Conservation (phyloP, 1,139 yeast genomes). For the Chernovozyma sophiae-reginae region DNA sequence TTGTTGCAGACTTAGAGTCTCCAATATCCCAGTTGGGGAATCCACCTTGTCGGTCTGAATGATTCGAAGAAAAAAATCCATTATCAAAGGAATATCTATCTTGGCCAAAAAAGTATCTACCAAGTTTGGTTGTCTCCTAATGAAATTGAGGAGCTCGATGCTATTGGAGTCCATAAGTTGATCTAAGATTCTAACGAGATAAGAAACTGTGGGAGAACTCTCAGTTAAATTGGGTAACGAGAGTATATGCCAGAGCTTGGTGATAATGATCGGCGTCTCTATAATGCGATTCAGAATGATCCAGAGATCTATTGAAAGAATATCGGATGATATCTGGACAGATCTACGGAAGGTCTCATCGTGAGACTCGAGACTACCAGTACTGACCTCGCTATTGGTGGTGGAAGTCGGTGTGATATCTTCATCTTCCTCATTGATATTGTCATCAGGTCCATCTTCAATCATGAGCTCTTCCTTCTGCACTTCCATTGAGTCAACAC, state of each 20-base stretch:
- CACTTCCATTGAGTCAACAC: not conserved
- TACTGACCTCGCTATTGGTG: too few species aligned
- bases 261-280: slow-evolving; percentile 40
- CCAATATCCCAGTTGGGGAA: slow-evolving; percentile 59
- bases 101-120: slow-evolving; percentile 54
- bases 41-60: slow-evolving; percentile 66
- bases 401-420: too few species aligned
- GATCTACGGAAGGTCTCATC: slow-evolving; percentile 40
- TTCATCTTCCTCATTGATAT: slow-evolving; percentile 10
- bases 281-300: slow-evolving; percentile 42
- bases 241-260: slow-evolving; percentile 41
- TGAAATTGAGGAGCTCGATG: slow-evolving; percentile 48
- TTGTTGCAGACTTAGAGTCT: slow-evolving; percentile 46
- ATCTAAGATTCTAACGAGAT: slow-evolving; percentile 40
- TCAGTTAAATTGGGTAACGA: slow-evolving; percentile 35
- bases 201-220: slow-evolving; percentile 38
- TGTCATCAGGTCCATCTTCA: slow-evolving; percentile 1
- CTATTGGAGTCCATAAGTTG: slow-evolving; percentile 46
- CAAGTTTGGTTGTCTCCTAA: slow-evolving; percentile 46
- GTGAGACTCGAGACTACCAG: too few species aligned
- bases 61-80: slow-evolving; percentile 53
- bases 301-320: slow-evolving; percentile 43
- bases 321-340: slow-evolving; percentile 40
- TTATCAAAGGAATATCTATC: slow-evolving; percentile 55
- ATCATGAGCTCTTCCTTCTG: not conserved